Evolutionary conservation across 1,284 basidiomycete genomes (phyloP).

Genomic region (Cerioporus squamosus): DNA sequence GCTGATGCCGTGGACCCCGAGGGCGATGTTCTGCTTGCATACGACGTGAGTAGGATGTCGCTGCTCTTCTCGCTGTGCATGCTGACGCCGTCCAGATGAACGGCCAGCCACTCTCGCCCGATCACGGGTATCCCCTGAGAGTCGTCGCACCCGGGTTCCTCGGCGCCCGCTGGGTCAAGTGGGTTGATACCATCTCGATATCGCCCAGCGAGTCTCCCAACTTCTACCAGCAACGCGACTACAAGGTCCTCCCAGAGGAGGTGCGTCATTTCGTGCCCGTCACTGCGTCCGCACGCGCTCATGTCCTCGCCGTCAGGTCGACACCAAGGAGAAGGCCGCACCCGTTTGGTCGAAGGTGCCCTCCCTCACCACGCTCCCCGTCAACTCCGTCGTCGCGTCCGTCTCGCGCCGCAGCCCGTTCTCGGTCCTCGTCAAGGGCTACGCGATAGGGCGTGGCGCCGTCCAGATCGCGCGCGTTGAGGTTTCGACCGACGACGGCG

Average conservation of each 20-base stretch:
- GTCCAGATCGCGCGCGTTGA: constrained; percentile 54
- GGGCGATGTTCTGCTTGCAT: constrained; percentile 63
- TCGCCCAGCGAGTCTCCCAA: constrained; percentile 60
- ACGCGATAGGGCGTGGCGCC: constrained; percentile 56
- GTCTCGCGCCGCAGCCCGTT: constrained; percentile 29
- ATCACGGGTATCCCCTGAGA: constrained; percentile 74
- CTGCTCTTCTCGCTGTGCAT: neutral
- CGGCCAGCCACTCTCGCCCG: constrained; percentile 56
- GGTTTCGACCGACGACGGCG: constrained; percentile 55
- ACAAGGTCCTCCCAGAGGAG: constrained; percentile 64
- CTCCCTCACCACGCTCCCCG: constrained; percentile 60
- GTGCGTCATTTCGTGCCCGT: constrained; percentile 36
- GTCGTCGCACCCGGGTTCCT: constrained; percentile 72
- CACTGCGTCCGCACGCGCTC: neutral
- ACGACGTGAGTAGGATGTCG: constrained; percentile 46
- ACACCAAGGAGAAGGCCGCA: constrained; percentile 41
- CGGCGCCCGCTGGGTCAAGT: constrained; percentile 81
- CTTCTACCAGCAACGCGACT: constrained; percentile 71
- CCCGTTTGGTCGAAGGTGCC: constrained; percentile 53
- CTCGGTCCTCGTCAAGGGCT: constrained; percentile 55
- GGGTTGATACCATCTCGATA: constrained; percentile 66
- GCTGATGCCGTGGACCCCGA: constrained; percentile 50
- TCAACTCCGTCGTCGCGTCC: constrained; percentile 65
- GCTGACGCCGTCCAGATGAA: constrained; percentile 60
- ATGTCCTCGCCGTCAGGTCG: constrained; percentile 15